A percentile compares a stretch with the other conserved stretches of the same genome.
phyloP scores from a whole-genome alignment of 2,329 filamentous ascomycete species.

The Catunica adiposa region DNA sequence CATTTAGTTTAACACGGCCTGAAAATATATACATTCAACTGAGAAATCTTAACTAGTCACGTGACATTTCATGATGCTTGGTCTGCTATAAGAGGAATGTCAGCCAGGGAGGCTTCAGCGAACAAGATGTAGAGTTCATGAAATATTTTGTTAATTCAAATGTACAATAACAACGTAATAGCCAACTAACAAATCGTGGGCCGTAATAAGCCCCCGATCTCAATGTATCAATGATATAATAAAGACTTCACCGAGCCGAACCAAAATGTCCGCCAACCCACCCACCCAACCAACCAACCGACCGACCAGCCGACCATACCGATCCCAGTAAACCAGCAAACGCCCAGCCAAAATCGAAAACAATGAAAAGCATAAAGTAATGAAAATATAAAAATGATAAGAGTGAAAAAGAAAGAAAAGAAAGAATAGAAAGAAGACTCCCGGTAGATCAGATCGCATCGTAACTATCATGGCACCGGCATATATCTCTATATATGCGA shows the following conservation, averaged over 20 bases:
- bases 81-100: too few species aligned
- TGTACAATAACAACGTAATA: too few species aligned
- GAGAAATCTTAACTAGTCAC: background rate
- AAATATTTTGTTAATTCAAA: too few species aligned
- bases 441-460: too few species aligned
- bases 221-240: too few species aligned
- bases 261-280: background rate
- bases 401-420: background rate
- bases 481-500: background rate
- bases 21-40: constrained; percentile 15
- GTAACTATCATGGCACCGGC: too few species aligned
- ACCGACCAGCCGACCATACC: background rate
- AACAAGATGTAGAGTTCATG: too few species aligned
- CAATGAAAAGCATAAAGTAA: background rate
- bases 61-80: background rate
- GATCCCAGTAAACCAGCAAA: background rate
- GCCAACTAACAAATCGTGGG: too few species aligned
- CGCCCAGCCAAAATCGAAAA: background rate
- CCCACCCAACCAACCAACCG: background rate
- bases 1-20: constrained; percentile 14
- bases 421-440: background rate
- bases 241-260: background rate
- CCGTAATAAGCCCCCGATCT: too few species aligned
- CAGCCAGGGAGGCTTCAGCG: too few species aligned
- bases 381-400: background rate